These are phyloP conservation scores for Sugiyamaella castrensis DNA, from an alignment of 1,139 yeast genomes.

Conservation along the genomic window DNA sequence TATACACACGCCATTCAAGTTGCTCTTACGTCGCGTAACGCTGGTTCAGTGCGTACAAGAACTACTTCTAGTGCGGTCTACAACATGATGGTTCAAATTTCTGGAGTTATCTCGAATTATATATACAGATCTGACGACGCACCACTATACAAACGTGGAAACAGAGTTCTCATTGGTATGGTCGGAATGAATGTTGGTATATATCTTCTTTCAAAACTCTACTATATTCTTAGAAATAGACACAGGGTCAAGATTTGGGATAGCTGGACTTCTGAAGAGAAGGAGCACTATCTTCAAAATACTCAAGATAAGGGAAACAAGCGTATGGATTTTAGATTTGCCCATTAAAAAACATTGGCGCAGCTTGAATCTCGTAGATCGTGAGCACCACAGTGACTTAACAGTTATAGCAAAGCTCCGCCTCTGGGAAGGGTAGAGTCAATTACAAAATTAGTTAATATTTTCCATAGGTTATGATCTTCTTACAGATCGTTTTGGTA, in stretches of 20 bases:
- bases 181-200: constrained; percentile 32
- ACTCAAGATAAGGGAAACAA: constrained; percentile 54
- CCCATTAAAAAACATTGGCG: no score
- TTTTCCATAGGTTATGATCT: no score
- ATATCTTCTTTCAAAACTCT: constrained; percentile 30
- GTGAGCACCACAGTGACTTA: not conserved
- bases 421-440: no score
- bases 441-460: no score
- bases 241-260: constrained; percentile 48
- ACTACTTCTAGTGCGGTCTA: constrained; percentile 60
- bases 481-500: no score
- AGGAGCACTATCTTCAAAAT: constrained; percentile 42
- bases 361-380: constrained; percentile 7
- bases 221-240: constrained; percentile 50
- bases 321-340: constrained; percentile 52
- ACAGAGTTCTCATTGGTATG: constrained; percentile 44
- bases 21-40: constrained; percentile 59
- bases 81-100: constrained; percentile 60
- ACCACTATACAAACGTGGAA: constrained; percentile 59
- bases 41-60: constrained; percentile 57
- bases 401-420: no score
- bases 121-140: constrained; percentile 56
- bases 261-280: constrained; percentile 47
- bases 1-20: constrained; percentile 54
- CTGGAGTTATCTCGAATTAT: constrained; percentile 51